Evolutionary conservation across 2,329 filamentous ascomycete species (phyloP), one percentile per base, ranked within the genome.

Genomic region (Aspergillus persii): DNA sequence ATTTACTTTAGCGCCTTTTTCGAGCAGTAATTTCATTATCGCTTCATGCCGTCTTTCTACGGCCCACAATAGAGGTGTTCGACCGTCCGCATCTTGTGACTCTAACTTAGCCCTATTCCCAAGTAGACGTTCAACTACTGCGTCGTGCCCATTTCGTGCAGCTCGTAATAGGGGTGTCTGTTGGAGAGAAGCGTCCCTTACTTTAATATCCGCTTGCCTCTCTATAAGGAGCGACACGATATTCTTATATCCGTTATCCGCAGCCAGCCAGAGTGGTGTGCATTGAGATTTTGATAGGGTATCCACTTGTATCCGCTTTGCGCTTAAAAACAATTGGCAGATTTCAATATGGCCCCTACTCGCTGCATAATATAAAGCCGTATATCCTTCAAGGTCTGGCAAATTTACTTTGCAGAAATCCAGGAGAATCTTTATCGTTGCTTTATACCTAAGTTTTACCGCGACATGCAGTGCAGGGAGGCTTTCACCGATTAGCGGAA

Each of bases 391-490:
- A 12, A 36, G 9, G 33, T 36, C 33, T 36, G 9, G 33, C 33
- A 36, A 15, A 12, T 8, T 36, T 9, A 36, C 33, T 4, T 36
- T 12, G 33, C 33, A 36, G 11, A 11, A 36, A 11, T 36, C 9
- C 2, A 36, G 9, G 3, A 36, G 11, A 12, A 15, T 12, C 12
- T 11, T 12, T 9, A 36, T 12, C 3, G 12, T 4, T 9, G 9
- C 33, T 9, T 36, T 9, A 36, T 36, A 57, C 29, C 67, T 62
- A 9, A 66, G 18, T 49, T 63, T 69, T 8, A 57, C 55, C 4
- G 62, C 64, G 33, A 64, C 31, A 46, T 68, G 66, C 11, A 68
- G 54, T 7, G 66, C 66, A 30, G 67, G 64, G 31, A 68, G 57
- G 2, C 47, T 29, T 46, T 68, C 60, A 4, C 54, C 60, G 15